Evolutionary conservation across 2,329 filamentous ascomycete species (phyloP), one percentile per base, ranked within the genome.

Genomic region (Colletotrichum abscissum): DNA sequence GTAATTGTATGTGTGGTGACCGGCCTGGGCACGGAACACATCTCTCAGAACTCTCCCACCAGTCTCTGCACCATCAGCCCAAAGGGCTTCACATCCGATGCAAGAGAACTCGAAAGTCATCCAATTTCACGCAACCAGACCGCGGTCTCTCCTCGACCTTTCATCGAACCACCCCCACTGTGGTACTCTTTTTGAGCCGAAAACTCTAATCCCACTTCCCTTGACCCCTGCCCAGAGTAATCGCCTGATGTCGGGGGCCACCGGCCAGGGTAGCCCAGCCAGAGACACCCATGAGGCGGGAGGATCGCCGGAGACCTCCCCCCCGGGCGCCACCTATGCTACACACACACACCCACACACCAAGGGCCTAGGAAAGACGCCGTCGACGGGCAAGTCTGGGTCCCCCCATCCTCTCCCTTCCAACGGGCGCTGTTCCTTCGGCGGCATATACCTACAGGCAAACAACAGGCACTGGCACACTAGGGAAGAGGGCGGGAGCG

Each of bases 181-280:
- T 35, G 19, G 38, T 58, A 19, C 42, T 49, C 42, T 49, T 58
- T 30, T 28, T 35, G 24, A 56, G n/a, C 33, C 66, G 16, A 73
- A 60, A 70, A 70, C 66, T 73, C 67, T 73, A 70, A 70, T 73
- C 66, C 26, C 46, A 70, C 60, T 49, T 64, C 70, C 35, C 59
- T 56, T 58, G 35, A 54, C 62, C 59, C 60, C 59, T 69, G 49
- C 16, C n/a, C n/a, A 19, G n/a, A 26, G 12, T 22, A 22, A n/a
- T 60, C 59, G 66, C 59, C 69, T 72, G 66, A 69, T 55, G 33
- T 64, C 26, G 59, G 55, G 42, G 58, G 66, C 26, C 6, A 16
- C 22, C 12, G 5, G 54, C 30, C 54, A 69, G 57, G 64, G 58
- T 69, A 14, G 30, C 22, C 52, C 33, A 12, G 24, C 49, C 19